phyloP scores from a whole-genome alignment of 441 rosid genomes.

The Kokia cookei region DNA sequence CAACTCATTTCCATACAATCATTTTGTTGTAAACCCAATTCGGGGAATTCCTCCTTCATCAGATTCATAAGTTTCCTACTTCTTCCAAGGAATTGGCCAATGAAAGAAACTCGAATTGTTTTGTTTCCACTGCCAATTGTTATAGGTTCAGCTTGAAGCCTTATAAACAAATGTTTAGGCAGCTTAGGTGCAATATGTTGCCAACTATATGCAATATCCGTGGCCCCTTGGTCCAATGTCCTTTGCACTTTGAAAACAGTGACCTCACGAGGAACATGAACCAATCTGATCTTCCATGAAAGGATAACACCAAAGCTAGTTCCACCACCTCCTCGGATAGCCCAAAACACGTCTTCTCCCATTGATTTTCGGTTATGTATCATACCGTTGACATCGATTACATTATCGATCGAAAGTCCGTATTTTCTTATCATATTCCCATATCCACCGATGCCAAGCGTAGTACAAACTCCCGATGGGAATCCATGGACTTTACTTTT shows the following conservation, averaged over 20 bases:
- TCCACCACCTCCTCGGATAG: slow-evolving; percentile 40
- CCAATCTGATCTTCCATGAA: slow-evolving; percentile 34
- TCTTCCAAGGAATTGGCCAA: slow-evolving; percentile 29
- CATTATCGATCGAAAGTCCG: slow-evolving; percentile 37
- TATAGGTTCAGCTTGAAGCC: slow-evolving; percentile 16
- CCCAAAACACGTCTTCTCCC: slow-evolving; percentile 50
- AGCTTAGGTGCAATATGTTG: slow-evolving; percentile 25
- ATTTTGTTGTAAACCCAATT: slow-evolving; percentile 16
- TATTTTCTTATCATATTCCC: slow-evolving; percentile 37
- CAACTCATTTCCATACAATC: slow-evolving; percentile 32
- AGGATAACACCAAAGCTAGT: slow-evolving; percentile 36
- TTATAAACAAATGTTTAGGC: slow-evolving; percentile 25
- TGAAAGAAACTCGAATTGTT: slow-evolving; percentile 21
- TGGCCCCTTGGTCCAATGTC: slow-evolving; percentile 19
- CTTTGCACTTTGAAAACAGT: slow-evolving; percentile 25
- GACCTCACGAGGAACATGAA: slow-evolving; percentile 18
- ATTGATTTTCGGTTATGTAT: slow-evolving; percentile 27
- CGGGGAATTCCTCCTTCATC: slow-evolving; percentile 18
- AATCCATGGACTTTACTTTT: slow-evolving; percentile 34
- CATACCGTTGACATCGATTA: slow-evolving; percentile 25
- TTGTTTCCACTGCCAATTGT: slow-evolving; percentile 5
- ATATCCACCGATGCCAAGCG: slow-evolving; percentile 44
- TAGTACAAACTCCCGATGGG: slow-evolving; percentile 37
- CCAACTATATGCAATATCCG: slow-evolving; percentile 24
- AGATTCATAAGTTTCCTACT: slow-evolving; percentile 15